These are phyloP conservation scores for Acrasis kona DNA, from an alignment of 78 protist species.

Conservation along the genomic window DNA sequence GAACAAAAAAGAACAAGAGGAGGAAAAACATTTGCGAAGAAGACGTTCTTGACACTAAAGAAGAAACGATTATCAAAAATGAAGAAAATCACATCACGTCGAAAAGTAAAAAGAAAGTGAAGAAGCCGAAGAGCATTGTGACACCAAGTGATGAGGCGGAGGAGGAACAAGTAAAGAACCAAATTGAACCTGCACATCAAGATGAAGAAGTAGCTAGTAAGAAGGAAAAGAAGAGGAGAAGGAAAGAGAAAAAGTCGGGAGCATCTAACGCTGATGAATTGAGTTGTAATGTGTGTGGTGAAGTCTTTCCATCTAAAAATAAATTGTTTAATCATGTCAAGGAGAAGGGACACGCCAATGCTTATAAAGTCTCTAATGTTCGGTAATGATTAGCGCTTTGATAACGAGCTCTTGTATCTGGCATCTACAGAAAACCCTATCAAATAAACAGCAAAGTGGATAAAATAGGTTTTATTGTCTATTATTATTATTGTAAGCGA, in stretches of 20 bases:
- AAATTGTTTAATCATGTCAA: constrained; percentile 7
- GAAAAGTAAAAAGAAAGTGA: background rate
- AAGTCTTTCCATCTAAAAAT: background rate
- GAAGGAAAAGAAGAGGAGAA: background rate
- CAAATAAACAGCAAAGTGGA: too few relatives aligned
- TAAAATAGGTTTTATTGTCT: too few relatives aligned
- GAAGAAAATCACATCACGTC: background rate
- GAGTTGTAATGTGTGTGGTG: constrained; percentile 7
- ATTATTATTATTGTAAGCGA: too few relatives aligned
- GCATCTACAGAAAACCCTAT: too few relatives aligned
- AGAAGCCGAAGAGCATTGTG: background rate
- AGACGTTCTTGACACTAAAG: background rate
- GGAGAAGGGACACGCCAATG: background rate
- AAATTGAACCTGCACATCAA: constrained; percentile 5
- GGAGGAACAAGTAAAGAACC: background rate
- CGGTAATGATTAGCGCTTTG: too few relatives aligned
- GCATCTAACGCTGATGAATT: background rate
- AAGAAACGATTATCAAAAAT: background rate
- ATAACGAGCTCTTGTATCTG: too few relatives aligned
- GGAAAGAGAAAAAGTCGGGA: background rate
- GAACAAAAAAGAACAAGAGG: background rate
- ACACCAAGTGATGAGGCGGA: background rate
- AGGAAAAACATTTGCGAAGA: background rate
- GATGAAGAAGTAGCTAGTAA: background rate
- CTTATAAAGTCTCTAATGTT: too few relatives aligned